A percentile compares a stretch with the other conserved stretches of the same genome.
Conservation (phyloP, 129 eudicot species). For the Mikania micrantha region DNA sequence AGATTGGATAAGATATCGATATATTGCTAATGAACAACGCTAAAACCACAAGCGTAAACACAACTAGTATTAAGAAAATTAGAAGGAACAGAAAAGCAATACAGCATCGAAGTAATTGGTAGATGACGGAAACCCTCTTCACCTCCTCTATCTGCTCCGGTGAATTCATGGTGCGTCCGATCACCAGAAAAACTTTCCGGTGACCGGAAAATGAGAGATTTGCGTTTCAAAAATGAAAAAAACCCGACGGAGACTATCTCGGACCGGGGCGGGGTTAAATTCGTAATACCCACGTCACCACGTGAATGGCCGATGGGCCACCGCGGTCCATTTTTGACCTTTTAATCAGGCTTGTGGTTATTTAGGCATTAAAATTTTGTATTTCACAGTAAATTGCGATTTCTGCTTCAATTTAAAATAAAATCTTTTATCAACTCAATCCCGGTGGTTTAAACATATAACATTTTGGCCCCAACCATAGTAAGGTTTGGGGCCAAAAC, state of each 20-base stretch:
- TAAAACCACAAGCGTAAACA: constrained; percentile 29
- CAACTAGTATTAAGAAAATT: constrained; percentile 20
- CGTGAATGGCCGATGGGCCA: constrained; percentile 7
- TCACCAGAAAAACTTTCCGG: constrained; percentile 50
- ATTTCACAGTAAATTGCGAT: too few species aligned
- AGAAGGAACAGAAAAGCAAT: constrained; percentile 33
- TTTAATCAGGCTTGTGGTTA: too few species aligned
- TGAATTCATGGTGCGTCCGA: constrained; percentile 49
- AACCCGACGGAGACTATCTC: background rate
- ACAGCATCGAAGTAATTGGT: constrained; percentile 24
- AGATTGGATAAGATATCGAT: constrained; percentile 55
- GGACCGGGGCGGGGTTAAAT: background rate
- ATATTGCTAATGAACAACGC: constrained; percentile 46
- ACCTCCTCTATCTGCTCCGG: constrained; percentile 28
- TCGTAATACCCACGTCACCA: constrained; percentile 9
- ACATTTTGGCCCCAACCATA: too few species aligned
- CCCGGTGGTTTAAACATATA: too few species aligned
- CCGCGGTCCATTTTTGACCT: constrained; percentile 9
- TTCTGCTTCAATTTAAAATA: too few species aligned
- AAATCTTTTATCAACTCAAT: too few species aligned
- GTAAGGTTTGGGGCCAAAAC: too few species aligned
- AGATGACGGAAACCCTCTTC: constrained; percentile 3
- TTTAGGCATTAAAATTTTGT: too few species aligned
- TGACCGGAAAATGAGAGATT: constrained; percentile 32
- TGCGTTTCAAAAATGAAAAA: constrained; percentile 8